A percentile compares a stretch with the other conserved stretches of the same genome.
Conservation (phyloP, 805 yeast genomes). For the Starmerella cellae region DNA sequence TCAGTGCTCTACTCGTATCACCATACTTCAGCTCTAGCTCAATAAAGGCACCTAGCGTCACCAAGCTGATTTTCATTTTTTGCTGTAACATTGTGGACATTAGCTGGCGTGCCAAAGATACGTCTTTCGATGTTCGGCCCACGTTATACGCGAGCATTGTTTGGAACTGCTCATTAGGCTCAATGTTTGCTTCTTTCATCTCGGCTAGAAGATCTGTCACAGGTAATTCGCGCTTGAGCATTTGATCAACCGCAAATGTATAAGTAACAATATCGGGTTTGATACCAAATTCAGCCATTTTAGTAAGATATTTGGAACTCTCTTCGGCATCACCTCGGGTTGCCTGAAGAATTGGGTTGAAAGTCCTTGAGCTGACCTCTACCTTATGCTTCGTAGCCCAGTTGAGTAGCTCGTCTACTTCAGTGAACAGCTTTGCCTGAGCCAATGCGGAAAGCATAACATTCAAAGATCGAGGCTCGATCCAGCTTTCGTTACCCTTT, state of each 20-base stretch:
- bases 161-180: conserved; percentile 32
- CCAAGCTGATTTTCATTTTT: conserved; percentile 22
- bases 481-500: conserved; percentile 3
- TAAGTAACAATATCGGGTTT: conserved; percentile 51
- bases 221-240: conserved; percentile 36
- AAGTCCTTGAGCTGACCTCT: conserved; percentile 36
- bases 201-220: conserved; percentile 31
- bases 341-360: conserved; percentile 39
- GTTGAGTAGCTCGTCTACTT: conserved; percentile 35
- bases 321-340: conserved; percentile 32
- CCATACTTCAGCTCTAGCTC: conserved; percentile 25
- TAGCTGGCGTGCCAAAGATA: conserved; percentile 40
- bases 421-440: conserved; percentile 30
- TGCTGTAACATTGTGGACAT: conserved; percentile 21
- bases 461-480: conserved; percentile 30
- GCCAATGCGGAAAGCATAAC: conserved; percentile 35
- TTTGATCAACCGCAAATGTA: conserved; percentile 43
- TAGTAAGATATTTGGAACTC: conserved; percentile 35
- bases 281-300: conserved; percentile 33
- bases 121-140: conserved; percentile 34
- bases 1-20: conserved; percentile 10
- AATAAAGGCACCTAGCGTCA: conserved; percentile 25
- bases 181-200: conserved; percentile 33
- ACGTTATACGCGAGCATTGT: conserved; percentile 44
- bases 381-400: conserved; percentile 24